Conservation (phyloP, 2,329 filamentous ascomycete genomes). For the Xylariaceae sp. region DNA sequence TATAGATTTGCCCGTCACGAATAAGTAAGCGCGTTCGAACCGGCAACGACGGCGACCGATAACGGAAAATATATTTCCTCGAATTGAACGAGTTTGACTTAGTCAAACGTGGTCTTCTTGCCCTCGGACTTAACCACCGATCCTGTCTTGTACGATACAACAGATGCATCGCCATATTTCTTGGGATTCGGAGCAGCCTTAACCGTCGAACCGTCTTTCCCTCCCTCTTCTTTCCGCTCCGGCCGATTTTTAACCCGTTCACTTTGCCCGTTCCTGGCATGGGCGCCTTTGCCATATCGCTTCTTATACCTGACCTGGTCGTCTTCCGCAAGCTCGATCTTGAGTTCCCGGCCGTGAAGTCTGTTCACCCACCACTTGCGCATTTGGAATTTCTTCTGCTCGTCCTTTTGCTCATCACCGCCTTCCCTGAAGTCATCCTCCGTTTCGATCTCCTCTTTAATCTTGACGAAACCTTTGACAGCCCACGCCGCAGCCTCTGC, state of each 20-base stretch:
- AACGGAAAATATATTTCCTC: neutral
- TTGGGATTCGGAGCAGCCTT: slow-evolving; percentile 1
- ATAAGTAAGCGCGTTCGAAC: neutral
- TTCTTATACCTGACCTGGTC: slow-evolving; percentile 87
- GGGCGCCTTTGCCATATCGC: slow-evolving; percentile 74
- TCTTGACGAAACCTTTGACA: slow-evolving; percentile 75
- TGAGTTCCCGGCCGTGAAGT: slow-evolving; percentile 72
- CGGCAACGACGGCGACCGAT: neutral
- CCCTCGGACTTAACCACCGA: slow-evolving; percentile 18
- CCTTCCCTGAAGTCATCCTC: slow-evolving; percentile 57
- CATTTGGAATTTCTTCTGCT: slow-evolving; percentile 49
- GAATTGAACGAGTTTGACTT: neutral
- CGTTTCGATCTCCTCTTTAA: slow-evolving; percentile 61
- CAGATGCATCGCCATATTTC: slow-evolving; percentile 15
- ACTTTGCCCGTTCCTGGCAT: slow-evolving; percentile 46
- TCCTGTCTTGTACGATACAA: slow-evolving; percentile 18
- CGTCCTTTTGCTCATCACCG: slow-evolving; percentile 41
- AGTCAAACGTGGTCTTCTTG: slow-evolving; percentile 19
- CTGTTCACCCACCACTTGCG: slow-evolving; percentile 82
- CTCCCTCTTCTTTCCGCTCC: slow-evolving; percentile 2
- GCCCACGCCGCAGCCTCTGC: slow-evolving; percentile 69
- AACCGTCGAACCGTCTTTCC: neutral
- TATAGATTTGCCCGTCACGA: neutral
- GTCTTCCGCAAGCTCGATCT: slow-evolving; percentile 92
- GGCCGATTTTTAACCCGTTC: slow-evolving; percentile 4